Evolutionary conservation across 2,329 filamentous ascomycete genomes (phyloP).

Genomic region (Colletotrichum sp.): DNA sequence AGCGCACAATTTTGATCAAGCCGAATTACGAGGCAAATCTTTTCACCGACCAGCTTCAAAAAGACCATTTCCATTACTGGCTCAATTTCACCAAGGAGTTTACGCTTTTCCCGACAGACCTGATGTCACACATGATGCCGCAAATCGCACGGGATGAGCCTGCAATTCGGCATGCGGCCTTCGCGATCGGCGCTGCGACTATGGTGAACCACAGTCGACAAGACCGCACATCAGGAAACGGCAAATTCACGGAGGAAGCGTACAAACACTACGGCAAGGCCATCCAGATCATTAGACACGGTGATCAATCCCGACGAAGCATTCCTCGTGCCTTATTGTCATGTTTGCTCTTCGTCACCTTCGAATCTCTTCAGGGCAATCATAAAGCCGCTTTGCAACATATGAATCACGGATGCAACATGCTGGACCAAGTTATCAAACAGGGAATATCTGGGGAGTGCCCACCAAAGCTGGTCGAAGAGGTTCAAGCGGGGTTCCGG

Average conservation of each 20-base stretch:
- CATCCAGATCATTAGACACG: conserved; percentile 37
- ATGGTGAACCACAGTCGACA: conserved; percentile 33
- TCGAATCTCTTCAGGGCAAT: conserved; percentile 43
- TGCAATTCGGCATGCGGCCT: conserved; percentile 41
- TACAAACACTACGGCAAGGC: conserved; percentile 45
- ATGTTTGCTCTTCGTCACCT: conserved; percentile 45
- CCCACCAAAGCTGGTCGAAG: neutral
- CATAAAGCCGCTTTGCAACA: conserved; percentile 43
- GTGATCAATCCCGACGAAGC: conserved; percentile 35
- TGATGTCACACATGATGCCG: conserved; percentile 20
- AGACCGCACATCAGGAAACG: neutral
- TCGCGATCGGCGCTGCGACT: conserved; percentile 41
- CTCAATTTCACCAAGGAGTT: neutral
- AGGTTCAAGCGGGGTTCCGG: neutral
- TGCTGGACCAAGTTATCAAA: neutral
- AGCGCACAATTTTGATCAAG: neutral
- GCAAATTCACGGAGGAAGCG: conserved; percentile 22
- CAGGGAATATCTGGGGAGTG: neutral
- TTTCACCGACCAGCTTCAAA: conserved; percentile 10
- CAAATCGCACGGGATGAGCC: conserved; percentile 16
- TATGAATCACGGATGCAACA: conserved; percentile 35
- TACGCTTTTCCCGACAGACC: neutral
- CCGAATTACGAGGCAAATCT: neutral
- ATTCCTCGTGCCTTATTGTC: conserved; percentile 39
- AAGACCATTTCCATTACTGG: conserved; percentile 13